These are phyloP conservation scores for Mycena polygramma DNA, from an alignment of 768 basidiomycete genomes.

Conservation along the genomic window DNA sequence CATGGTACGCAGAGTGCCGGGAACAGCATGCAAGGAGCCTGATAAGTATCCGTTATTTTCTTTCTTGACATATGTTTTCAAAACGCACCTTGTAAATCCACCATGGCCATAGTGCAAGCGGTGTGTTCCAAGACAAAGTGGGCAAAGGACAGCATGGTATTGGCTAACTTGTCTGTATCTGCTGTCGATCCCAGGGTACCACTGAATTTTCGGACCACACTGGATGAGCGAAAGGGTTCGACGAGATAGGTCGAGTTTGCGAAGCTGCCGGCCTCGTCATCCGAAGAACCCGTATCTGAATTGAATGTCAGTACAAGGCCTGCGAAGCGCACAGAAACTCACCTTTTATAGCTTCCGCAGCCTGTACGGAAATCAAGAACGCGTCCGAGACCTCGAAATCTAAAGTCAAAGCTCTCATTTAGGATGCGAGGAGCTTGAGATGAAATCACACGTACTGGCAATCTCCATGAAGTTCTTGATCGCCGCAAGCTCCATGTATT, in stretches of 20 bases:
- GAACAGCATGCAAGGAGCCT: neutral
- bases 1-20: neutral
- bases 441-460: neutral
- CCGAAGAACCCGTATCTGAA: neutral
- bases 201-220: constrained; percentile 11
- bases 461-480: constrained; percentile 1
- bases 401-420: neutral
- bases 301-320: too few relatives aligned
- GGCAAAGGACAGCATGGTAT: neutral
- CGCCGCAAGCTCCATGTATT: neutral
- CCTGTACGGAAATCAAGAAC: neutral
- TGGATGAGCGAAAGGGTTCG: constrained; percentile 6
- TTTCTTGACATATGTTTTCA: too few relatives aligned
- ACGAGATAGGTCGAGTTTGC: constrained; percentile 3
- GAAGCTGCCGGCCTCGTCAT: neutral
- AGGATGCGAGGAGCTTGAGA: neutral
- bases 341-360: neutral
- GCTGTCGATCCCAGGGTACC: neutral
- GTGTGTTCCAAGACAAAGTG: constrained; percentile 8
- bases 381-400: constrained; percentile 9
- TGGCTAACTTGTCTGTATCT: constrained; percentile 4
- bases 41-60: neutral
- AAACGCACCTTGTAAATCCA: neutral
- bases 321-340: too few relatives aligned
- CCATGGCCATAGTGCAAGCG: constrained; percentile 9